Evolutionary conservation across 1,284 basidiomycete genomes (phyloP).

Genomic region (Microbotryum saponariae): DNA sequence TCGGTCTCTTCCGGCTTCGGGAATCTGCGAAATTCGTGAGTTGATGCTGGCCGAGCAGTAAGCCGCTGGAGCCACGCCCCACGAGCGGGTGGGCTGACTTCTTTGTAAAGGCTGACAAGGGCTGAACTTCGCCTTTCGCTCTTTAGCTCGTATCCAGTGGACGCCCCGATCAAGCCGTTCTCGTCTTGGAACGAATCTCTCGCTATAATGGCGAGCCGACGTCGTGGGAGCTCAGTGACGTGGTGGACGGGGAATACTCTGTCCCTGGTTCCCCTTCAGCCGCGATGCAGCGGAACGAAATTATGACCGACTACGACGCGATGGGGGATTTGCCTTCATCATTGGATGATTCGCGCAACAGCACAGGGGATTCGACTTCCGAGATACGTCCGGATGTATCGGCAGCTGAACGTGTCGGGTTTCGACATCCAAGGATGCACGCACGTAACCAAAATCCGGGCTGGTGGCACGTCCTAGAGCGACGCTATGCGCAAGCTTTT

Average conservation of each 20-base stretch:
- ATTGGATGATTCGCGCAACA: not conserved
- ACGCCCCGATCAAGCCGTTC: conserved; percentile 68
- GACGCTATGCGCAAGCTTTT: conserved; percentile 33
- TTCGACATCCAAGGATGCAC: too few relatives aligned
- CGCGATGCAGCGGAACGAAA: not conserved
- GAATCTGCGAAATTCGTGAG: conserved; percentile 67
- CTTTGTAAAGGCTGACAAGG: not conserved
- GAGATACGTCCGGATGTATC: too few relatives aligned
- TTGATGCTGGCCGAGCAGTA: not conserved
- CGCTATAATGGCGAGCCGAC: conserved; percentile 70
- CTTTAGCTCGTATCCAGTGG: conserved; percentile 65
- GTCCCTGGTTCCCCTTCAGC: too few relatives aligned
- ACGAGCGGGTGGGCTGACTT: not conserved
- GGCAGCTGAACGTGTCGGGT: too few relatives aligned
- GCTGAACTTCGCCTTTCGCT: not conserved
- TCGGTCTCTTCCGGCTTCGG: conserved; percentile 79
- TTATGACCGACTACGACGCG: not conserved
- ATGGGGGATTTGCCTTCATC: conserved; percentile 1
- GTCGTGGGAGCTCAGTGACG: conserved; percentile 60
- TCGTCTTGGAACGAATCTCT: conserved; percentile 71
- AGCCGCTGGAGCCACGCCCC: too few relatives aligned
- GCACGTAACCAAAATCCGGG: too few relatives aligned
- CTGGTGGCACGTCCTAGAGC: too few relatives aligned
- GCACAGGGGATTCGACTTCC: too few relatives aligned
- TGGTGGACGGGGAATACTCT: conserved; percentile 47